Base-by-base conservation (phyloP, 768 basidiomycete species). In the Ramaria rubella region DNA sequence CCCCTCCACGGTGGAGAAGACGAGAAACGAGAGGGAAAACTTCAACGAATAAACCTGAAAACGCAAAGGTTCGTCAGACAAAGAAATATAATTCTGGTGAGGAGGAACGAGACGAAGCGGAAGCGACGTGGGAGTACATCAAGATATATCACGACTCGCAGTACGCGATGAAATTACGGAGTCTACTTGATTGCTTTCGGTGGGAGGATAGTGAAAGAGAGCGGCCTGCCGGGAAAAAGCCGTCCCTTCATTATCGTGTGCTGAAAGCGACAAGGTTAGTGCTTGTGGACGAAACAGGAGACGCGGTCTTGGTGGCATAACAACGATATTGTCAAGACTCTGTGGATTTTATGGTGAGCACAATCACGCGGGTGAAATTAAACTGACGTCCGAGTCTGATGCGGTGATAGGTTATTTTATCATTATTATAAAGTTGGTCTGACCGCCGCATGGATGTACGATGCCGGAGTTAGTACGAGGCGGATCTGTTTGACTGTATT, bases 91-190 rank as follows among this genome's bases (percentile, higher is more conserved):
- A 8, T 36, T 36, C 7, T 17, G 17, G 17, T n/a, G 40, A 42
- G 40, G 40, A 7, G 17, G 17, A 42, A 26, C n/a, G 29, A 48
- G 24, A 48, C 23, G 14, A 48, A 24, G 45, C 45, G 21, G 46
- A 26, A 4, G 21, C 19, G n/a, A 33, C 17, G 14, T 48, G 43
- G 55, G 55, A 56, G 30, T 56, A 56, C 36, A 56, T 56, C 31
- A 56, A 56, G 55, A 56, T 56, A 27, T 56, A 56, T 27, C 55
- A 56, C 27, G 55, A 56, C 30, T 12, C 29, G 3, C 27, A 36
- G 33, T 56, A 56, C 43, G 55, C 55, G 29, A 19, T 56, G 31
- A 56, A 49, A 45, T 15, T 56, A 14, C 55, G 55, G 21, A 56
- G 43, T 33, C 26, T 56, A 33, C 45, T 56, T 6, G 44, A 56